Evolutionary conservation across 2,329 filamentous ascomycete genomes (phyloP), one percentile per base, ranked within the genome.

Genomic region (Alternaria consortialis): DNA sequence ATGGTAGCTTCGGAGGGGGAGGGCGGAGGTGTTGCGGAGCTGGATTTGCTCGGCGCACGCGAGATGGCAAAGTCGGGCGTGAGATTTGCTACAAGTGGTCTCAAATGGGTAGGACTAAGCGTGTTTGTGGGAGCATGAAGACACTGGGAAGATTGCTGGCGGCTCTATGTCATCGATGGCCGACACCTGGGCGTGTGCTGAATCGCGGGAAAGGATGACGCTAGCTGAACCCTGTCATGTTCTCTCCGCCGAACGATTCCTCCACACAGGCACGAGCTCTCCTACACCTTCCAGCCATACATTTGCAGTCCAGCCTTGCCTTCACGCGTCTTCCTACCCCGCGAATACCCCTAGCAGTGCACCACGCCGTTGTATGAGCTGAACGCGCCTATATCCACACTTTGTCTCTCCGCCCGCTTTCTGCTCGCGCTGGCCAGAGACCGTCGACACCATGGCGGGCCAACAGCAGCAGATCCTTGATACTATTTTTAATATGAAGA

Each of bases 381-480:
- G n/a, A 15, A 60, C 51, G 46, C 50, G 27, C 48, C 48, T 20
- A n/a, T 50, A n/a, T 50, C 46, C n/a, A 40, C 20, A 23, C 31
- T 27, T 34, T 25, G 36, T 44, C 34, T 15, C 7, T 50, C 32
- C 48, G 42, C 62, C 66, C 53, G 61, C 65, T 66, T 64, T 64
- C 58, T 37, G 48, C 60, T 59, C 46, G 58, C 53, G 58, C 72
- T 67, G 58, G 54, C 68, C 36, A 50, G 56, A 65, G 56, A 58
- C 63, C 47, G 48, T 63, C 56, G 56, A 61, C 72, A 67, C 68
- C 66, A 80, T 79, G 77, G 76, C 77, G 36, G 74, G 75, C 61
- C 77, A 79, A 61, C 78, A 80, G 69, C 75, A 78, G 65, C 75
- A 78, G 63, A 79, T 80, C 51, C 70, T 75, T 36, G 77, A 79